Conservation (phyloP, 148 eudicot genomes). For the Suaeda aralocaspica region DNA sequence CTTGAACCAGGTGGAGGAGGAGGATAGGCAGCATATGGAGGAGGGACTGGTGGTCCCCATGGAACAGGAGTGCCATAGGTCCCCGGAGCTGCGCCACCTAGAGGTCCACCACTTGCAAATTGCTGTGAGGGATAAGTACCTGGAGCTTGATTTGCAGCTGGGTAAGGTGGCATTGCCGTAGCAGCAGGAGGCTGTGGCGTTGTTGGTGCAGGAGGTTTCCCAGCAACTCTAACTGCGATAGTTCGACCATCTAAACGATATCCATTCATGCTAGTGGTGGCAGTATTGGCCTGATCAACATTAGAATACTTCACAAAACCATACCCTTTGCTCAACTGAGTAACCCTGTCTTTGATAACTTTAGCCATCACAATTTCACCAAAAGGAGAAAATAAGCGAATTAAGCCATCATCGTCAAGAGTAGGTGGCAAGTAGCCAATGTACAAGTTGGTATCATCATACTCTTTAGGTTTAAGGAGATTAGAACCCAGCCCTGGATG, state of each 20-base stretch:
- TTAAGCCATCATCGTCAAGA: slow-evolving; percentile 72
- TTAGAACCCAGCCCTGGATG: slow-evolving; percentile 54
- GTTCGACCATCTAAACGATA: slow-evolving; percentile 62
- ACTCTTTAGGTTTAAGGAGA: slow-evolving; percentile 48
- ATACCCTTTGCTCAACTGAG: slow-evolving; percentile 83
- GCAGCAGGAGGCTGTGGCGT: slow-evolving; percentile 62
- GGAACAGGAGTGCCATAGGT: slow-evolving; percentile 59
- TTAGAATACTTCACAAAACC: slow-evolving; percentile 88
- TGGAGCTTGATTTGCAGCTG: slow-evolving; percentile 41
- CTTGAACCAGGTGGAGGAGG: slow-evolving; percentile 70
- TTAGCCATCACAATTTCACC: slow-evolving; percentile 86
- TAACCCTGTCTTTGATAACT: slow-evolving; percentile 66
- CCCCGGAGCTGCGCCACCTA: slow-evolving; percentile 43
- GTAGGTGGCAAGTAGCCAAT: slow-evolving; percentile 84
- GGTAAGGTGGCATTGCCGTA: slow-evolving; percentile 43
- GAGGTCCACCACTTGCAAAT: slow-evolving; percentile 47
- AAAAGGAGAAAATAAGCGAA: slow-evolving; percentile 59
- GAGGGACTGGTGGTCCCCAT: slow-evolving; percentile 77
- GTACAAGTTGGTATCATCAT: slow-evolving; percentile 76
- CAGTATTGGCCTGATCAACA: slow-evolving; percentile 65
- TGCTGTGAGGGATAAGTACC: slow-evolving; percentile 76
- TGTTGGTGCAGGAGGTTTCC: slow-evolving; percentile 76
- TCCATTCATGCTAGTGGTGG: slow-evolving; percentile 79
- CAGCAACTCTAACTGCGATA: slow-evolving; percentile 91
- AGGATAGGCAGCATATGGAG: slow-evolving; percentile 54